Evolutionary conservation across 2,329 filamentous ascomycete species (phyloP).

Genomic region (Xylariaceae sp.): DNA sequence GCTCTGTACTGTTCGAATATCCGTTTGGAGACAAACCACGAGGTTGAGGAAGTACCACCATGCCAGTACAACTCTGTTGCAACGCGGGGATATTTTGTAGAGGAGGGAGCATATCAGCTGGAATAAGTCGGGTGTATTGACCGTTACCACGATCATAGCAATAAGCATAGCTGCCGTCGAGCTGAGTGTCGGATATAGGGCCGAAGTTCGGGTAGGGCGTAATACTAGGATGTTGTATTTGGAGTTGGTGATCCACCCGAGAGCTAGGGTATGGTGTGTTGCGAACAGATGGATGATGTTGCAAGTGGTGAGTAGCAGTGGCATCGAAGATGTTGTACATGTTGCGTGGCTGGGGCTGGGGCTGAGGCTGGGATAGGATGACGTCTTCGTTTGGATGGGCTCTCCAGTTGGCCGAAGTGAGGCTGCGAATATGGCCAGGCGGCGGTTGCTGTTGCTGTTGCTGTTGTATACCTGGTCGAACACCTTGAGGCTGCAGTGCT

Average conservation of each 20-base stretch:
- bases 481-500: constrained; percentile 25
- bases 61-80: constrained; percentile 48
- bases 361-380: constrained; percentile 10
- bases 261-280: constrained; percentile 22
- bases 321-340: constrained; percentile 33
- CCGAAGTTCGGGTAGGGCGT: constrained; percentile 22
- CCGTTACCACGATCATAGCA: constrained; percentile 61
- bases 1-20: constrained; percentile 47
- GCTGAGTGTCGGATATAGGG: constrained; percentile 33
- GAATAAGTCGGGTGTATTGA: constrained; percentile 60
- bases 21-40: constrained; percentile 47
- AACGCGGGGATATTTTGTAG: constrained; percentile 53
- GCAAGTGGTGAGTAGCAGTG: constrained; percentile 7
- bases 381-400: constrained; percentile 30
- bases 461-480: constrained; percentile 26
- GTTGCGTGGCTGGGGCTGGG: constrained; percentile 18
- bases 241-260: constrained; percentile 28
- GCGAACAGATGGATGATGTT: constrained; percentile 16
- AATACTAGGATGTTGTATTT: constrained; percentile 14
- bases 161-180: constrained; percentile 52
- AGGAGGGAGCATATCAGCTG: constrained; percentile 59
- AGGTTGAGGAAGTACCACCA: constrained; percentile 56
- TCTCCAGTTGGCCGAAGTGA: constrained; percentile 43
- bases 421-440: constrained; percentile 26
- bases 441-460: constrained; percentile 22